Conservation (phyloP, 2,329 filamentous ascomycete genomes). For the Xylariaceae sp. region DNA sequence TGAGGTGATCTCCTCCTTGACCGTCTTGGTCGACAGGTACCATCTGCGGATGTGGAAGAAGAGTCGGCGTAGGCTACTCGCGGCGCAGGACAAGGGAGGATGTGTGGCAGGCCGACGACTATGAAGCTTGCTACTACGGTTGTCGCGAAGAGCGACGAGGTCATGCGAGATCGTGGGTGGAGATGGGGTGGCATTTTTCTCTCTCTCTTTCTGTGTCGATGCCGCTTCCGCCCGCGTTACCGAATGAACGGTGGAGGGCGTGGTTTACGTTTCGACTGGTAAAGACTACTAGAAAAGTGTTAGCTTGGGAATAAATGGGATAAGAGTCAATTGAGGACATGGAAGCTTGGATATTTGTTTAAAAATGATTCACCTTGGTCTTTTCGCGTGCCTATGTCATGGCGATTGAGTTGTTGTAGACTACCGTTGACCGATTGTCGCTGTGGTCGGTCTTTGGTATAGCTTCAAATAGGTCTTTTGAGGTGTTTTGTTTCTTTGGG, state of each 20-base stretch:
- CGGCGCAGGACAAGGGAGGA: slow-evolving; percentile 86
- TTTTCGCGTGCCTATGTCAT: slow-evolving; percentile 1
- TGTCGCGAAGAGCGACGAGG: slow-evolving; percentile 90
- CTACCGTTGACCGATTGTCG: not conserved
- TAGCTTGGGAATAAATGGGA: slow-evolving; percentile 1
- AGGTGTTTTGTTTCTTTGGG: not conserved
- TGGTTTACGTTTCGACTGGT: not conserved
- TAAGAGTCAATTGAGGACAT: not conserved
- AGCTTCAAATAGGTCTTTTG: too few species aligned
- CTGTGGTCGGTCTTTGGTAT: not conserved
- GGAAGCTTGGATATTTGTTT: not conserved
- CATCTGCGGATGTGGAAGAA: slow-evolving; percentile 30
- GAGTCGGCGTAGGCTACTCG: slow-evolving; percentile 72
- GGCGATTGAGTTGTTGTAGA: slow-evolving; percentile 2
- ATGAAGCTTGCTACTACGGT: slow-evolving; percentile 86
- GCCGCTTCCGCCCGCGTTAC: slow-evolving; percentile 4
- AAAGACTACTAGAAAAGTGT: too few species aligned
- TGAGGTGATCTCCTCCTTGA: slow-evolving; percentile 30
- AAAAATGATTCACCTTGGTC: not conserved
- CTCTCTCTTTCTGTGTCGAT: slow-evolving; percentile 1
- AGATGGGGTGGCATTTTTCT: slow-evolving; percentile 74
- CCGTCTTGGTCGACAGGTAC: slow-evolving; percentile 12
- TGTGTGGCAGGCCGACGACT: slow-evolving; percentile 84
- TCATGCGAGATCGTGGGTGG: slow-evolving; percentile 89
- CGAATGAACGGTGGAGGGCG: not conserved